Evolutionary conservation across 768 basidiomycete species (phyloP).

Genomic region (Amanita rubescens): DNA sequence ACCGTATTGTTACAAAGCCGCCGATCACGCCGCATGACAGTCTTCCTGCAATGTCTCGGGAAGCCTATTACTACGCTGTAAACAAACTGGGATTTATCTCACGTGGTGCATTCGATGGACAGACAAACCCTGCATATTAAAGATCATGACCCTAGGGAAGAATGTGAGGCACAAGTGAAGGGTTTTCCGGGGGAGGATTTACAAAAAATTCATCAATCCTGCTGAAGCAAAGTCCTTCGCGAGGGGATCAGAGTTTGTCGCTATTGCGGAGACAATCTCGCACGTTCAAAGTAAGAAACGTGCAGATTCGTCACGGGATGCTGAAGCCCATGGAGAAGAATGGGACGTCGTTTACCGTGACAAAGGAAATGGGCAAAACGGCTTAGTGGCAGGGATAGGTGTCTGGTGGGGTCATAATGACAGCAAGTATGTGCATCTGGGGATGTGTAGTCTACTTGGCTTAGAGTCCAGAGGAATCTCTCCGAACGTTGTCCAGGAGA

Average conservation of each 20-base stretch:
- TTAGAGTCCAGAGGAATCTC: slow-evolving; percentile 51
- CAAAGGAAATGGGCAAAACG: slow-evolving; percentile 65
- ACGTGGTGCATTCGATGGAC: slow-evolving; percentile 48
- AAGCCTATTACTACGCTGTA: slow-evolving; percentile 67
- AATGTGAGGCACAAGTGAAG: slow-evolving; percentile 62
- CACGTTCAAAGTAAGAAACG: slow-evolving; percentile 28
- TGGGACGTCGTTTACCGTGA: slow-evolving; percentile 72
- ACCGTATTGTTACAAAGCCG: neutral
- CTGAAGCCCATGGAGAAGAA: slow-evolving; percentile 23
- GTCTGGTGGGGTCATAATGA: slow-evolving; percentile 81
- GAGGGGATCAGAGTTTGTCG: slow-evolving; percentile 8
- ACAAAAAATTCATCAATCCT: slow-evolving; percentile 58
- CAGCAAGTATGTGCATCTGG: slow-evolving; percentile 36
- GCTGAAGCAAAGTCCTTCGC: slow-evolving; percentile 57
- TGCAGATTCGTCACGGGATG: slow-evolving; percentile 14
- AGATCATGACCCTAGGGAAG: slow-evolving; percentile 44
- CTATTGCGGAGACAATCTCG: neutral
- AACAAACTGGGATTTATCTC: slow-evolving; percentile 50
- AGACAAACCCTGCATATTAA: neutral
- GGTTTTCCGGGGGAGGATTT: slow-evolving; percentile 53
- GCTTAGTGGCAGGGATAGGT: slow-evolving; percentile 59
- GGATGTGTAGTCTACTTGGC: neutral
- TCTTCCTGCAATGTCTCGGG: slow-evolving; percentile 15
- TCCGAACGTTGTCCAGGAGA: slow-evolving; percentile 75
- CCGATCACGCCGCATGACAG: neutral